Evolutionary conservation across 2,329 filamentous ascomycete genomes (phyloP), one percentile per base, ranked within the genome.

Genomic region (Blastomyces parvus): DNA sequence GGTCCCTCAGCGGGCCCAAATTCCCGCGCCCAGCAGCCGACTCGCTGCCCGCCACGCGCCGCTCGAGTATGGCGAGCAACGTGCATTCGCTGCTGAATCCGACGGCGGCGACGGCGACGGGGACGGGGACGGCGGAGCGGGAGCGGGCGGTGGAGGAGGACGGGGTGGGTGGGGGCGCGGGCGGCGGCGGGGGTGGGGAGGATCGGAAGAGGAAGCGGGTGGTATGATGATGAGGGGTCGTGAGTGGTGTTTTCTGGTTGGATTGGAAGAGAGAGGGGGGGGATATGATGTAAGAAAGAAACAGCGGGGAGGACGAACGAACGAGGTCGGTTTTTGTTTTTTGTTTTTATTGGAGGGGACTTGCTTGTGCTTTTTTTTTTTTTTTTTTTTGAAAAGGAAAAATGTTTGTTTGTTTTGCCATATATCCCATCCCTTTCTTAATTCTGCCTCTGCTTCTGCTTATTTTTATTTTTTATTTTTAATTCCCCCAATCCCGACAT

Each of bases 41-140:
- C 17, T 78, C 77, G 11, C 66, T 78, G 0, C 85, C 86, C 2
- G 84, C 84, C n/a, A 88, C 86, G 8, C 77, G 87, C 62, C 80
- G 86, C 65, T 86, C 84, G 33, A 88, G 86, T 70, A 88, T 89
- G 86, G 86, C 86, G 7, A 88, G 86, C 67, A 88, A 86, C 68
- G 83, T 87, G 27, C 85, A 87, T 71, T 85, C 82, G 6, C 74
- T 89, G 30, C 78, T 89, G 0, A 89, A 89, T 67, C 87, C 86
- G 6, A 84, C 86, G 17, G 86, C 88, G 67, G 88, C 86, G 0
- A 84, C 83, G 1, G 86, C 88, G n/a, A 0, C 84, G 83, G 1
- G 86, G 88, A 73, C 75, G 85, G 64, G 83, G 73, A 75, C 86
- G 19, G 86, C 87, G 67, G 88, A 86, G 0, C 84, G 83, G 1